phyloP scores from a whole-genome alignment of 2,329 filamentous ascomycete species.

The Fusarium tuaranense region DNA sequence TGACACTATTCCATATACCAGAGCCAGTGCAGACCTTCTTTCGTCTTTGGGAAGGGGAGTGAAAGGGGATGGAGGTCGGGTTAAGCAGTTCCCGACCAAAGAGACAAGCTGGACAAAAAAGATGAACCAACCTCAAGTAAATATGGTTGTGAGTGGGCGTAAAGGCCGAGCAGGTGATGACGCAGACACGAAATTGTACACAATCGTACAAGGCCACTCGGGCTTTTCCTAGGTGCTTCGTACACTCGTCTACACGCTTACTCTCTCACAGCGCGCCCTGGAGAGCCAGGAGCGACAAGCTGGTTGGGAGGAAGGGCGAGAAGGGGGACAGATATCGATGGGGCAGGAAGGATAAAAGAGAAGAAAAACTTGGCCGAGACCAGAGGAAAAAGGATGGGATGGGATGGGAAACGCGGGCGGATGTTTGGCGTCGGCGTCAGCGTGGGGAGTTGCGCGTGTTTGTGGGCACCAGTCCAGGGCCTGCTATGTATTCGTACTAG shows the following conservation, averaged over 20 bases:
- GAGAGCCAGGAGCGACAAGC: slow-evolving; percentile 44
- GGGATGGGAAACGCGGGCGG: slow-evolving; percentile 36
- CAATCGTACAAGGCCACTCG: slow-evolving; percentile 38
- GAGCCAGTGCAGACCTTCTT: slow-evolving; percentile 20
- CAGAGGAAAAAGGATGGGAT: slow-evolving; percentile 28
- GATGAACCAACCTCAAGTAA: slow-evolving; percentile 42
- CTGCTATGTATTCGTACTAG: background rate
- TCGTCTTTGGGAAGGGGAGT: slow-evolving; percentile 16
- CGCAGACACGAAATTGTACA: slow-evolving; percentile 10
- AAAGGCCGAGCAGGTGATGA: slow-evolving; percentile 1
- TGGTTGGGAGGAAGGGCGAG: slow-evolving; percentile 36
- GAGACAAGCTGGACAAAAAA: slow-evolving; percentile 30
- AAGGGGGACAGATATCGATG: slow-evolving; percentile 26
- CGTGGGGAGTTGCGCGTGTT: slow-evolving; percentile 34
- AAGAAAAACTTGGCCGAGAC: slow-evolving; percentile 22
- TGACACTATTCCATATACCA: slow-evolving; percentile 18
- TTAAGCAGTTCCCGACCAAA: slow-evolving; percentile 21
- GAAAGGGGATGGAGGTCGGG: slow-evolving; percentile 18
- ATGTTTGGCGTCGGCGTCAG: slow-evolving; percentile 38
- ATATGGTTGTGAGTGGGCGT: slow-evolving; percentile 17
- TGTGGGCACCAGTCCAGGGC: slow-evolving; percentile 38
- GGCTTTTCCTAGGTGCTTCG: slow-evolving; percentile 5
- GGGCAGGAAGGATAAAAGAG: slow-evolving; percentile 15
- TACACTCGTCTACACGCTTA: slow-evolving; percentile 32
- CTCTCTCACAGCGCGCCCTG: slow-evolving; percentile 46